A percentile compares a stretch with the other conserved stretches of the same genome.
Evolutionary conservation across 768 basidiomycete species (phyloP).

Genomic region (Macrolepiota albuminosa): DNA sequence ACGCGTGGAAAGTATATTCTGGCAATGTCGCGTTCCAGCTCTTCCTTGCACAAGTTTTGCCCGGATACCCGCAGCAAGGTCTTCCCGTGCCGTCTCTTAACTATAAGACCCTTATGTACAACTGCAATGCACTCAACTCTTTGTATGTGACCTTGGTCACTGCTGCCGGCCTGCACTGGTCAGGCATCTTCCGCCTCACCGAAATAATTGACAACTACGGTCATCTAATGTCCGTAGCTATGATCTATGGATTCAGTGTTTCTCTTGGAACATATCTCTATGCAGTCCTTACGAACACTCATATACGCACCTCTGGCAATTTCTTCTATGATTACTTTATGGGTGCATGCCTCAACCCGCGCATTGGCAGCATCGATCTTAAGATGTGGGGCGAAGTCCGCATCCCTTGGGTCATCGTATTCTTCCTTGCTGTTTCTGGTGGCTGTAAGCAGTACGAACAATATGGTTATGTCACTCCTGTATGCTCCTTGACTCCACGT

Average conservation of each 20-base stretch:
- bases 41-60: constrained; percentile 83
- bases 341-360: constrained; percentile 93
- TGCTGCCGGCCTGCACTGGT: constrained; percentile 70
- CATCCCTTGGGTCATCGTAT: constrained; percentile 95
- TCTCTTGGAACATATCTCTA: constrained; percentile 79
- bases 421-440: constrained; percentile 88
- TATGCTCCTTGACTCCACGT: constrained; percentile 30
- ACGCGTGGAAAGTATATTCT: constrained; percentile 88
- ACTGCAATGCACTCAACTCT: constrained; percentile 89
- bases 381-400: constrained; percentile 99
- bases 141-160: constrained; percentile 81
- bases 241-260: constrained; percentile 85
- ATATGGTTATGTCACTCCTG: constrained; percentile 88
- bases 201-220: constrained; percentile 97
- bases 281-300: constrained; percentile 70
- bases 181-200: constrained; percentile 82
- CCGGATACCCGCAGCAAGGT: constrained; percentile 91
- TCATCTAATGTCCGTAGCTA: constrained; percentile 90
- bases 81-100: constrained; percentile 93
- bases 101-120: constrained; percentile 92
- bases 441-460: constrained; percentile 94
- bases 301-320: constrained; percentile 93
- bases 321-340: constrained; percentile 95
- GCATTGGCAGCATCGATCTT: constrained; percentile 85
- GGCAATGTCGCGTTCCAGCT: constrained; percentile 88